These are phyloP conservation scores for Eruca vesicaria DNA, from an alignment of 441 rosid genomes.

Conservation along the genomic window DNA sequence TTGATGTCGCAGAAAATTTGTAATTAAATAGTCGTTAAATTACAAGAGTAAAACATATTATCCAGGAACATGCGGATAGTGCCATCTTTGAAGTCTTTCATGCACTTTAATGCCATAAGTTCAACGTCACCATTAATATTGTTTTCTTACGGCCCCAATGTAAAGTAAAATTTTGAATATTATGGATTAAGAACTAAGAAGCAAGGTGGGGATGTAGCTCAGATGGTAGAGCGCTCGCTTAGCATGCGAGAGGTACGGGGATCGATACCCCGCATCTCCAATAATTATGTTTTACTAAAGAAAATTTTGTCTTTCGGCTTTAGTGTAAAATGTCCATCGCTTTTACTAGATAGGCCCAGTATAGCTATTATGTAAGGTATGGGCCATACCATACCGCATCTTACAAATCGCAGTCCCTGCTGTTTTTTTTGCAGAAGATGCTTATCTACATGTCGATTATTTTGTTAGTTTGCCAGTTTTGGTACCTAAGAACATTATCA, in stretches of 20 bases:
- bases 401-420: neutral
- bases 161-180: no score
- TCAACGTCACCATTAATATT: no score
- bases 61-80: neutral
- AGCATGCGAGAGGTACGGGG: slow-evolving; percentile 98
- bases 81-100: neutral
- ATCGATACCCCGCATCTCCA: slow-evolving; percentile 85
- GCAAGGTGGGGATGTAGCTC: slow-evolving; percentile 84
- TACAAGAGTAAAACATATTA: no score
- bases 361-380: neutral
- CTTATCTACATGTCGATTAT: slow-evolving; percentile 9
- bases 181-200: no score
- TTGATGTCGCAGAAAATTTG: neutral
- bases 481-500: neutral
- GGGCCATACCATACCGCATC: neutral
- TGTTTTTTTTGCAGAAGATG: neutral
- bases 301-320: neutral
- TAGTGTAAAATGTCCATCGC: neutral
- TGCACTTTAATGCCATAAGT: no score
- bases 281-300: neutral
- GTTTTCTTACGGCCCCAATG: neutral
- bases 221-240: slow-evolving; percentile 99
- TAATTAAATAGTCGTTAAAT: no score
- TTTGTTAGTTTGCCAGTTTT: neutral
- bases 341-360: neutral